phyloP scores from a whole-genome alignment of 768 basidiomycete species.

The Termitomyces sp. region DNA sequence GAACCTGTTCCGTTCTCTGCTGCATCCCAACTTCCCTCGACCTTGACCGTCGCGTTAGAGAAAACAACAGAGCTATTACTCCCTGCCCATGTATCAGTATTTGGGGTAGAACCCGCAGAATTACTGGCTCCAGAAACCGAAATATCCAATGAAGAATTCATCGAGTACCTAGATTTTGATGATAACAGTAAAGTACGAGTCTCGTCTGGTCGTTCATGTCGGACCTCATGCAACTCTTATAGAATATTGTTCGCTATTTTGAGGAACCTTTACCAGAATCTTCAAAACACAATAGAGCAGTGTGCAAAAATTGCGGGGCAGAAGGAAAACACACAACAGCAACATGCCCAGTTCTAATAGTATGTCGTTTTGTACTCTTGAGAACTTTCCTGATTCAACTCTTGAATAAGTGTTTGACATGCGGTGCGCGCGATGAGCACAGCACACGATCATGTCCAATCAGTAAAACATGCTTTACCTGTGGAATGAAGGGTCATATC shows the following conservation, averaged over 20 bases:
- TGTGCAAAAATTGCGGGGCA: constrained; percentile 76
- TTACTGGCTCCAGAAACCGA: constrained; percentile 36
- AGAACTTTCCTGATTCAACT: not conserved
- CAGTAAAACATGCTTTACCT: constrained; percentile 73
- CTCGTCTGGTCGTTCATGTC: not conserved
- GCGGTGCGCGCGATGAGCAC: constrained; percentile 78
- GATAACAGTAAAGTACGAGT: constrained; percentile 44
- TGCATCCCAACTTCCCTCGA: constrained; percentile 8
- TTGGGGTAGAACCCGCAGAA: constrained; percentile 40
- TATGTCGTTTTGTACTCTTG: constrained; percentile 28
- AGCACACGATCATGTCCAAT: constrained; percentile 74
- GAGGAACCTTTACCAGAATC: constrained; percentile 40
- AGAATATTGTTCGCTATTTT: constrained; percentile 66
- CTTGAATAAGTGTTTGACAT: constrained; percentile 62
- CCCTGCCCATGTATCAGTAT: constrained; percentile 66
- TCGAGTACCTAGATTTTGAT: constrained; percentile 76
- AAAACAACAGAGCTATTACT: constrained; percentile 39
- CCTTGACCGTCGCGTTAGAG: constrained; percentile 10
- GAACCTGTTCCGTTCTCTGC: constrained; percentile 32
- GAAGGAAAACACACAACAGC: constrained; percentile 66
- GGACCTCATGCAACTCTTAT: not conserved
- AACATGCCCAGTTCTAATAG: constrained; percentile 70
- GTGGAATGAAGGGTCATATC: constrained; percentile 83
- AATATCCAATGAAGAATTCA: constrained; percentile 57
- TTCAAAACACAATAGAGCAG: constrained; percentile 39